Evolutionary conservation across 352 stramenopile species (phyloP).

Genomic region (Globisporangium alternatum): DNA sequence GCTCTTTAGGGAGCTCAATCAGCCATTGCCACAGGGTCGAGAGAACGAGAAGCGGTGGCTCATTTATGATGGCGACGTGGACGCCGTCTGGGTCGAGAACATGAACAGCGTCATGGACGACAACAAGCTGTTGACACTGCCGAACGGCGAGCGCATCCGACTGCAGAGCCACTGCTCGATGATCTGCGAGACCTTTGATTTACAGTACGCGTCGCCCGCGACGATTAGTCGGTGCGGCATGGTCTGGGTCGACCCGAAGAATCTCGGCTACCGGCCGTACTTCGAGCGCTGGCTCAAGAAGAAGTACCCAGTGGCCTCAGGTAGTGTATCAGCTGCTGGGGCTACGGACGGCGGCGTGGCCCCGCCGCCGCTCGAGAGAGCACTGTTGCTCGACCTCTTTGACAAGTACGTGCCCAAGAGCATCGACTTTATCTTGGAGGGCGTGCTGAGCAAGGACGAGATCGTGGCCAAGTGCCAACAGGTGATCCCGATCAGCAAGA

Average conservation of each 20-base stretch:
- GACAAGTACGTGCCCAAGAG: slow-evolving; percentile 92
- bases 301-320: slow-evolving; percentile 57
- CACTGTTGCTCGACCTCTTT: slow-evolving; percentile 83
- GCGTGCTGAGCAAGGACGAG: slow-evolving; percentile 85
- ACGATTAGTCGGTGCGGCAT: slow-evolving; percentile 95
- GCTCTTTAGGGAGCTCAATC: slow-evolving; percentile 93
- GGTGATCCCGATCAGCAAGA: slow-evolving; percentile 92
- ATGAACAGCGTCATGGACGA: slow-evolving; percentile 99
- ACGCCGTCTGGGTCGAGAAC: slow-evolving; percentile 97
- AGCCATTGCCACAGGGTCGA: slow-evolving; percentile 84
- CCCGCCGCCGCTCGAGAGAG: slow-evolving; percentile 43
- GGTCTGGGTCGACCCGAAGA: slow-evolving; percentile 97
- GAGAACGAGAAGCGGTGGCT: slow-evolving; percentile 95
- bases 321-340: background rate
- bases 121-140: slow-evolving; percentile 94
- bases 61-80: slow-evolving; percentile 95
- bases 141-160: slow-evolving; percentile 94
- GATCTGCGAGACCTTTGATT: slow-evolving; percentile 95
- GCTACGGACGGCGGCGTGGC: slow-evolving; percentile 10
- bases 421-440: slow-evolving; percentile 93
- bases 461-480: slow-evolving; percentile 88
- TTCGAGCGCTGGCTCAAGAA: slow-evolving; percentile 94
- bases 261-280: slow-evolving; percentile 93
- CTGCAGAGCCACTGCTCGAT: slow-evolving; percentile 91
- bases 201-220: slow-evolving; percentile 94